Evolutionary conservation across 331 rosid species (phyloP).

Genomic region (Cydonia oblonga): DNA sequence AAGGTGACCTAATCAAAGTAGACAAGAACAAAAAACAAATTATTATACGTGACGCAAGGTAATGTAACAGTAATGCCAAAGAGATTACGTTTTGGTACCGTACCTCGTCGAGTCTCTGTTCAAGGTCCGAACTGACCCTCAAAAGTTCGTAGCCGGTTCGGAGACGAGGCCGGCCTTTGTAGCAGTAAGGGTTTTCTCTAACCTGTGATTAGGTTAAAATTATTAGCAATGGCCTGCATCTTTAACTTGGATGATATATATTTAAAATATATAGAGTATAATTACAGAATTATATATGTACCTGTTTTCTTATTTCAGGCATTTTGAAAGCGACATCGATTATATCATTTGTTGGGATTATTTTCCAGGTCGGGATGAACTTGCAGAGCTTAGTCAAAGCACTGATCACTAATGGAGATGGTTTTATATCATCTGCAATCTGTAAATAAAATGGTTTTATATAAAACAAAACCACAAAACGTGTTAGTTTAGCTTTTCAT

Average conservation of each 20-base stretch:
- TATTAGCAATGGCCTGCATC: neutral
- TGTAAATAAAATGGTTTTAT: constrained; percentile 10
- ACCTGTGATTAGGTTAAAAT: constrained; percentile 20
- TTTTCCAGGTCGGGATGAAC: constrained; percentile 62
- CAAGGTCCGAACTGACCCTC: constrained; percentile 42
- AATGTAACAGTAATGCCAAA: neutral
- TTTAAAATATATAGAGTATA: neutral
- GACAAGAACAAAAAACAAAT: neutral
- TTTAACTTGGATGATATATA: neutral
- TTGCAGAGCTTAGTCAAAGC: constrained; percentile 38
- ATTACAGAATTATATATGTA: too few species aligned
- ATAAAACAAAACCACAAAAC: neutral
- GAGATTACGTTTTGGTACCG: neutral
- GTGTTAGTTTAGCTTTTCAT: neutral
- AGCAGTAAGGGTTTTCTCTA: constrained; percentile 52
- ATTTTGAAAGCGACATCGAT: constrained; percentile 54
- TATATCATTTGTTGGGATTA: constrained; percentile 58
- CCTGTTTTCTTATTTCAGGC: constrained; percentile 57
- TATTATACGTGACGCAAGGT: neutral
- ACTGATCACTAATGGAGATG: constrained; percentile 18
- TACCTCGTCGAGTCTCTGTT: constrained; percentile 35
- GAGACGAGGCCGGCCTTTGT: constrained; percentile 76
- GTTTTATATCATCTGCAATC: constrained; percentile 72
- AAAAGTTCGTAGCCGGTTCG: constrained; percentile 60
- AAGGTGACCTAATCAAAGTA: constrained; percentile 39